A percentile compares a stretch with the other conserved stretches of the same genome.
These are phyloP conservation scores for Cicer arietinum DNA, from an alignment of 306 rosid genomes.

Conservation along the genomic window DNA sequence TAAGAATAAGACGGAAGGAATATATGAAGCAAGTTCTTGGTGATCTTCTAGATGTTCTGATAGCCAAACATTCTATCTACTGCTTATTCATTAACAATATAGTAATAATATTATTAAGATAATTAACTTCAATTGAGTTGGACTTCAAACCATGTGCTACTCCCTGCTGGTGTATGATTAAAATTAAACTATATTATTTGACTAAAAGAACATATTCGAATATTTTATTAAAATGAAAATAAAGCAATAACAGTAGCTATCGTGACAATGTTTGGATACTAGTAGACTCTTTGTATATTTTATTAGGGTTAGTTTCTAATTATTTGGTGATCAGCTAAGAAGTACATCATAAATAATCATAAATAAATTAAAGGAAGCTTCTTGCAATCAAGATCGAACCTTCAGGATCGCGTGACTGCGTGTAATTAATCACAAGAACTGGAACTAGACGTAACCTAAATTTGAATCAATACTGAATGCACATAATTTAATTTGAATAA, in stretches of 20 bases:
- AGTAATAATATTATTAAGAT: neutral
- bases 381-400: too few relatives aligned
- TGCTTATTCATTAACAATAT: conserved; percentile 6
- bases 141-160: conserved; percentile 39
- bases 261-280: neutral
- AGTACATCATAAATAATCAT: neutral
- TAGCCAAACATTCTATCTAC: neutral
- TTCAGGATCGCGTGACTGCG: too few relatives aligned
- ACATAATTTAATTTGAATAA: too few relatives aligned
- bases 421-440: too few relatives aligned
- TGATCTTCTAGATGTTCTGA: conserved; percentile 39
- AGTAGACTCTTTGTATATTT: neutral
- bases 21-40: neutral
- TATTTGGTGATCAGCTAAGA: conserved; percentile 11
- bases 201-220: too few relatives aligned
- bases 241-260: neutral
- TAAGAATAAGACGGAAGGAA: too few relatives aligned
- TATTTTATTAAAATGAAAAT: too few relatives aligned
- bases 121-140: neutral
- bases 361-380: conserved; percentile 36
- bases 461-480: too few relatives aligned
- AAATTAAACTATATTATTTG: neutral
- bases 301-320: neutral
- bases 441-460: too few relatives aligned
- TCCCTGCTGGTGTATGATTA: conserved; percentile 19